Base-by-base conservation (phyloP, 1,284 basidiomycete species). In the Microbotryomycetes sp. region DNA sequence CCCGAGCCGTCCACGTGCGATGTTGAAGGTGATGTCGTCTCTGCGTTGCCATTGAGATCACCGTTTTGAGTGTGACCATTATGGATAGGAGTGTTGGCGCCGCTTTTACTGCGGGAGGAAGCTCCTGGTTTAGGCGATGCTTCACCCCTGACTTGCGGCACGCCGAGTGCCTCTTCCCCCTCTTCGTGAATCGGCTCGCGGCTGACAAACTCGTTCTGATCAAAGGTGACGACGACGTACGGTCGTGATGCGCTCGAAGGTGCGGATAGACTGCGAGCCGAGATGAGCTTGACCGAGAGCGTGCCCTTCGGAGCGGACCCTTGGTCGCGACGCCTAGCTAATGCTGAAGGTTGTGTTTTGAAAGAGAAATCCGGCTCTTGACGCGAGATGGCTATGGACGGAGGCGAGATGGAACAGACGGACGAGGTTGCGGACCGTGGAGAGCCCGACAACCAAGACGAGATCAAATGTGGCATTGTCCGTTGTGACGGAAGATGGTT, bases 151-250 rank as follows among this genome's bases (percentile, higher is more conserved):
- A 53, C 50, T 35, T 50, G 85, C 7, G 89, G 82, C 35, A 83
- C 81, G 66, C 90, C 90, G 73, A 86, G 88, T 73, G 88, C 86
- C 75, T 91, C 88, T 77, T 85, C 88, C 75, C 88, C 89, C n/a
- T 81, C 78, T 73, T 91, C 89, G 69, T 85, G 74, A 48, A 87
- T 89, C 23, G 94, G 91, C 73, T 96, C 90, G 61, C 94, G 81
- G 68, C 86, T 87, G 74, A 98, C 88, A 75, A 97, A 99, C 78
- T 99, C 94, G 81, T 93, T 97, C 78, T 97, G 90, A 79, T 99
- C 94, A 76, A 97, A 98, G 76, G 93, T 88, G 70, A 96, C 91
- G 73, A 98, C 94, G 68, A 92, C 90, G 75, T 98, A 98, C 15
- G 94, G 96, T 24, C 87, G 82, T 13, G 77, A 83, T 54, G 79